These are phyloP conservation scores for Leccinum solheimii DNA, from an alignment of 1,284 basidiomycete genomes.

Conservation along the genomic window DNA sequence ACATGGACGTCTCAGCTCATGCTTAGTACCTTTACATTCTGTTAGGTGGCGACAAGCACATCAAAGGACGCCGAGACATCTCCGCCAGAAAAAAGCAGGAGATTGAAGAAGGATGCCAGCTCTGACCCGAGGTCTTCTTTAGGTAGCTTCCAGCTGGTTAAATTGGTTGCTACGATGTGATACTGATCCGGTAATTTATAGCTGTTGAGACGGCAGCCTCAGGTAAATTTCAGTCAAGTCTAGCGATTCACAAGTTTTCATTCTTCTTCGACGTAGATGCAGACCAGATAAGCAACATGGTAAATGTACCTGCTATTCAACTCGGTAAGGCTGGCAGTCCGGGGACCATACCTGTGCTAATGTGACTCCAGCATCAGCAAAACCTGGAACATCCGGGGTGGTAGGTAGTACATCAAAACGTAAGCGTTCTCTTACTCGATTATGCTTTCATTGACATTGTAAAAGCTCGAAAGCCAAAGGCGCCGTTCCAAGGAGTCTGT, in stretches of 20 bases:
- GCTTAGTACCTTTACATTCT: not conserved
- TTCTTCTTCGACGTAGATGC: constrained; percentile 10
- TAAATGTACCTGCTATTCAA: constrained; percentile 1
- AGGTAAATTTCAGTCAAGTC: not conserved
- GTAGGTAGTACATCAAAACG: constrained; percentile 4
- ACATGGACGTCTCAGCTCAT: constrained; percentile 1
- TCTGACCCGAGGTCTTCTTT: constrained; percentile 2
- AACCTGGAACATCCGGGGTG: not conserved
- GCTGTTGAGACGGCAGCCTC: constrained; percentile 15
- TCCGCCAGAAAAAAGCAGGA: not conserved
- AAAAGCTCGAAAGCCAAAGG: constrained; percentile 9
- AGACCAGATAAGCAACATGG: not conserved
- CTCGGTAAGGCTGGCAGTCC: constrained; percentile 14
- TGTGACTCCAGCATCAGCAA: not conserved
- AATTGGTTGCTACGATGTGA: not conserved
- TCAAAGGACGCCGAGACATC: not conserved
- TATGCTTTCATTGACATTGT: constrained; percentile 12
- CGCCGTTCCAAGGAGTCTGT: constrained; percentile 13
- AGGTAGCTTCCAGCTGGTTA: constrained; percentile 12
- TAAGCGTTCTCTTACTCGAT: constrained; percentile 10
- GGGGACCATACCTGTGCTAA: constrained; percentile 4
- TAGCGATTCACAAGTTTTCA: not conserved
- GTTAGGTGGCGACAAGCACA: constrained; percentile 10
- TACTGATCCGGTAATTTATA: constrained; percentile 4
- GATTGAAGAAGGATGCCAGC: constrained; percentile 9